These are phyloP conservation scores for Anthracocystis setariae DNA, from an alignment of 1,284 basidiomycete species.

Conservation along the genomic window DNA sequence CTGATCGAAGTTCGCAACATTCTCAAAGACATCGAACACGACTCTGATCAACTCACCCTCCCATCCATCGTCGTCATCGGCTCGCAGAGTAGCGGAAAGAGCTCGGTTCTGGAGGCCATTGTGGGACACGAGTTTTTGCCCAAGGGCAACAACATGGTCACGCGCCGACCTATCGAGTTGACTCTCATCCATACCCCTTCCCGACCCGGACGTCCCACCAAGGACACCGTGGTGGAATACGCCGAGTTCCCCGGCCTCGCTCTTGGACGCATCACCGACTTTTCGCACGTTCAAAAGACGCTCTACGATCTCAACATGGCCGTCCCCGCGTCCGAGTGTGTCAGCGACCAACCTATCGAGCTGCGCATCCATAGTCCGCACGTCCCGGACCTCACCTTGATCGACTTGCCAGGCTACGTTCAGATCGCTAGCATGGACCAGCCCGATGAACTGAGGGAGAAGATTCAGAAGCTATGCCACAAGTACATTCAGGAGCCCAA, in stretches of 20 bases:
- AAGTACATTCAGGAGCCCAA: conserved; percentile 98
- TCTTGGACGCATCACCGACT: conserved; percentile 87
- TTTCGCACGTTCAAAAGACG: conserved; percentile 86
- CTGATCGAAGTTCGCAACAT: conserved; percentile 96
- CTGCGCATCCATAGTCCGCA: conserved; percentile 93
- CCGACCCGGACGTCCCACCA: conserved; percentile 60
- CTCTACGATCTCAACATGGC: conserved; percentile 95
- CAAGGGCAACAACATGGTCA: conserved; percentile 99
- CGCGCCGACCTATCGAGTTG: conserved; percentile 94
- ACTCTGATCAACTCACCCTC: conserved; percentile 79
- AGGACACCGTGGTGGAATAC: conserved; percentile 77
- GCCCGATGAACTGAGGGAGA: conserved; percentile 91
- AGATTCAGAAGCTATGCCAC: conserved; percentile 88
- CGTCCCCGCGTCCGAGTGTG: conserved; percentile 85
- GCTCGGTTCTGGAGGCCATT: conserved; percentile 94
- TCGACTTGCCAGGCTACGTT: conserved; percentile 96
- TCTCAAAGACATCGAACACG: conserved; percentile 93
- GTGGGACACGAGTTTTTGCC: conserved; percentile 98
- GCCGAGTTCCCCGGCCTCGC: conserved; percentile 93
- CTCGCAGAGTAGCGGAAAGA: conserved; percentile 97
- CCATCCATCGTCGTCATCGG: conserved; percentile 98
- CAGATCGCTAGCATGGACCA: conserved; percentile 95
- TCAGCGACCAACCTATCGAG: conserved; percentile 94
- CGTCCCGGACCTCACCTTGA: conserved; percentile 95
- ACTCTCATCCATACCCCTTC: conserved; percentile 85